Evolutionary conservation across 176 grass and related monocot species (phyloP).

Genomic region (Hsuehochloa calcarea): DNA sequence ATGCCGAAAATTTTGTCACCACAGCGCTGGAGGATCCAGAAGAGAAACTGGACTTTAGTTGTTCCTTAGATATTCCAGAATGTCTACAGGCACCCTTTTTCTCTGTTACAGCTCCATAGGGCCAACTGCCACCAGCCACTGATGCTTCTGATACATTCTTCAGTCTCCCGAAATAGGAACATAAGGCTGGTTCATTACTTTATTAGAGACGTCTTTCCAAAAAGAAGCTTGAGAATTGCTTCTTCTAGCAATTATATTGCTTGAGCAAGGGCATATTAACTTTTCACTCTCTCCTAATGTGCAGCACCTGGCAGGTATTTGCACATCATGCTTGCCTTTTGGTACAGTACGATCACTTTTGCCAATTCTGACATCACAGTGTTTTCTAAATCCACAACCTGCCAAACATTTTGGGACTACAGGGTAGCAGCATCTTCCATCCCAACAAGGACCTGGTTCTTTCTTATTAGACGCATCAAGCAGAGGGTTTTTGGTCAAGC

Average conservation of each 20-base stretch:
- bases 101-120: constrained; percentile 33
- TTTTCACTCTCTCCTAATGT: constrained; percentile 44
- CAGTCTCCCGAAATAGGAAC: constrained; percentile 29
- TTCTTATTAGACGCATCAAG: constrained; percentile 45
- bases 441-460: constrained; percentile 32
- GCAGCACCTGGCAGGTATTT: constrained; percentile 41
- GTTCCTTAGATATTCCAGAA: constrained; percentile 40
- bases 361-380: constrained; percentile 37
- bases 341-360: constrained; percentile 33
- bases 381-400: constrained; percentile 38
- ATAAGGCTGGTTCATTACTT: constrained; percentile 36
- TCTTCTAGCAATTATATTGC: constrained; percentile 37
- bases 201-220: constrained; percentile 49
- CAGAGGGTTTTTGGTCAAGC: constrained; percentile 24
- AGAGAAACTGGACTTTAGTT: constrained; percentile 61
- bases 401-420: constrained; percentile 43
- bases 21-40: constrained; percentile 73
- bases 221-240: constrained; percentile 39
- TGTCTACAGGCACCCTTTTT: constrained; percentile 27
- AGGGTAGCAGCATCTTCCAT: constrained; percentile 50
- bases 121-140: constrained; percentile 8
- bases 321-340: constrained; percentile 22
- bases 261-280: constrained; percentile 54
- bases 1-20: constrained; percentile 65
- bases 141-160: constrained; percentile 45